Evolutionary conservation across 805 yeast species (phyloP).

Genomic region (Lipomyces spencermartinsiae): DNA sequence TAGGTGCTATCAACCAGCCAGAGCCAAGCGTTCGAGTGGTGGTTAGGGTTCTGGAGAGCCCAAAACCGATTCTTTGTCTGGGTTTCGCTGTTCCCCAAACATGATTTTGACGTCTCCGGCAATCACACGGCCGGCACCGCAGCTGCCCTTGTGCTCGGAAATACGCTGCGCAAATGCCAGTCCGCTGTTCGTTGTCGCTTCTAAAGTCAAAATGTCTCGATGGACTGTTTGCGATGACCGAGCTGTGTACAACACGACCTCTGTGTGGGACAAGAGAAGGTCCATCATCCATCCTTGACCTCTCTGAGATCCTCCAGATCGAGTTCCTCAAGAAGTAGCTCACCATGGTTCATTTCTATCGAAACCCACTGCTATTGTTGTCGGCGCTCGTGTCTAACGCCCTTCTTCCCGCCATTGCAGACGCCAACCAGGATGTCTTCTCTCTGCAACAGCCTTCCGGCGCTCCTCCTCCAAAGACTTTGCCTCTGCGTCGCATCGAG

Average conservation of each 20-base stretch:
- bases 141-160: not conserved
- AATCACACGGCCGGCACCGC: too few relatives aligned
- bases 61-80: too few relatives aligned
- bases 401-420: constrained; percentile 1
- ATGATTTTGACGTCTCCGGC: too few relatives aligned
- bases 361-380: not conserved
- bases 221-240: not conserved
- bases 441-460: constrained; percentile 46
- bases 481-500: constrained; percentile 57
- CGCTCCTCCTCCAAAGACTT: constrained; percentile 47
- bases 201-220: not conserved
- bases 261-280: not conserved
- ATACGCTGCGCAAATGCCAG: not conserved
- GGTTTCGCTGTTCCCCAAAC: too few relatives aligned
- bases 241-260: not conserved
- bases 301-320: not conserved
- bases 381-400: constrained; percentile 8
- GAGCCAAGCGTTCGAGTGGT: too few relatives aligned
- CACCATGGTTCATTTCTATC: not conserved
- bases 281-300: not conserved
- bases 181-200: not conserved
- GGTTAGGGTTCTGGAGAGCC: too few relatives aligned
- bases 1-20: too few relatives aligned
- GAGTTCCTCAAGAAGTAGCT: not conserved
- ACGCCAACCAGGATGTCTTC: constrained; percentile 19